phyloP scores from a whole-genome alignment of 495 filamentous ascomycete genomes.

The Hypoxylon intermedium region DNA sequence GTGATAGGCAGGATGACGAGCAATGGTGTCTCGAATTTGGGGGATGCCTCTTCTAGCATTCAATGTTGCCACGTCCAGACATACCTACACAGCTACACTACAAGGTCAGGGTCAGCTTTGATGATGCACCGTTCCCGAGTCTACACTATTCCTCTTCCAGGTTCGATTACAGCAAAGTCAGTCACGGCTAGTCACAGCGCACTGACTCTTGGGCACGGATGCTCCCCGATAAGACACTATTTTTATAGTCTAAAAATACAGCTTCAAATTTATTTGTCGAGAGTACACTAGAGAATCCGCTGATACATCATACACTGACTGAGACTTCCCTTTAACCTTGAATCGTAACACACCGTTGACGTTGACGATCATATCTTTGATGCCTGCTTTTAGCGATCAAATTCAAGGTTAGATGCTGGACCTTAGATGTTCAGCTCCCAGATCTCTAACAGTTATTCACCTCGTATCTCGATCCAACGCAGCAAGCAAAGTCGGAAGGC shows the following conservation, averaged over 20 bases:
- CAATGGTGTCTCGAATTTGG: neutral
- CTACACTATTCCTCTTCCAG: conserved; percentile 19
- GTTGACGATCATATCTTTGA: no score
- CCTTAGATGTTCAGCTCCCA: conserved; percentile 12
- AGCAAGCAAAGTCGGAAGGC: conserved; percentile 1
- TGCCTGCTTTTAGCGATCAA: no score
- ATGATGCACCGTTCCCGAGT: neutral
- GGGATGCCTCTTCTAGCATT: neutral
- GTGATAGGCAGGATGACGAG: neutral
- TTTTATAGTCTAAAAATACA: no score
- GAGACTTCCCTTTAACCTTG: no score
- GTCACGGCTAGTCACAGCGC: conserved; percentile 17
- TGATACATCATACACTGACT: neutral
- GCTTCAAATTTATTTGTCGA: conserved; percentile 6
- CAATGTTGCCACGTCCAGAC: conserved; percentile 4
- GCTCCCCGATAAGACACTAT: neutral
- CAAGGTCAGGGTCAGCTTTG: conserved; percentile 10
- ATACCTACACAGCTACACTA: neutral
- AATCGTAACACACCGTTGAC: no score
- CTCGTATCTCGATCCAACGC: neutral
- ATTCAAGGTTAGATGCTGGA: no score
- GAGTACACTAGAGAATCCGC: no score
- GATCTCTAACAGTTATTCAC: conserved; percentile 1
- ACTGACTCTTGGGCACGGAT: conserved; percentile 30
- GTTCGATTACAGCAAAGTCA: conserved; percentile 28